Evolutionary conservation across 768 basidiomycete species (phyloP), one percentile per base, ranked within the genome.

Genomic region (Boletus reticuloceps): DNA sequence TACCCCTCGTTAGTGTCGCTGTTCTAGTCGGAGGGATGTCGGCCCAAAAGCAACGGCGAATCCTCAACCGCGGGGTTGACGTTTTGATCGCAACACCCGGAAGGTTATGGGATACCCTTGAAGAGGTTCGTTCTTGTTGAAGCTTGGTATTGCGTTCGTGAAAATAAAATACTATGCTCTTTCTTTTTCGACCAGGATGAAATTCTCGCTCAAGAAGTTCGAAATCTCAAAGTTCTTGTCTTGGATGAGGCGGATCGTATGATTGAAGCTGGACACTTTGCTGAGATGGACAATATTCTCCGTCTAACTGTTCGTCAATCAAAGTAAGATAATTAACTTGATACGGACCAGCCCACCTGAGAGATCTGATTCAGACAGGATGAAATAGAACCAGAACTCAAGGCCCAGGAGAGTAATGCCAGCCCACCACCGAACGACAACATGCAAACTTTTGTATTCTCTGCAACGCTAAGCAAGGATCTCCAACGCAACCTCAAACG

Each of bases 191-290:
- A 44, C 17, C 55, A 98, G 91, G 87, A 95, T 64, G 89, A 93
- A 52, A 71, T 67, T 14, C 77, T 98, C 1, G 84, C 88, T 1
- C 73, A 73, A 40, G 81, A 91, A 58, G 76, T 98, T 38, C 83
- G 82, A 56, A 72, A 74, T 14, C 73, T 97, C 50, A 80, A 80
- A 56, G 94, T 93, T 68, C 80, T 99, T 20, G 94, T 98, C 9
- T 79, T 99, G 22, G 97, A 99, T 56, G 97, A 99, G 69, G 97
- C 97, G 9, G 97, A 99, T 71, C 82, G 97, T 16, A 98, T 99
- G 96, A 89, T 98, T 50, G 94, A 99, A 74, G 83, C 88, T 1
- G 97, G 97, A 0, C 96, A 98, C 73, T 99, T 95, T 67, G 89
- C 86, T 8, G 97, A 99, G 74, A 73, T 99, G 62, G 96, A 98